Conservation (phyloP, 345 rosid genomes). For the Bruguiera sexangula region DNA sequence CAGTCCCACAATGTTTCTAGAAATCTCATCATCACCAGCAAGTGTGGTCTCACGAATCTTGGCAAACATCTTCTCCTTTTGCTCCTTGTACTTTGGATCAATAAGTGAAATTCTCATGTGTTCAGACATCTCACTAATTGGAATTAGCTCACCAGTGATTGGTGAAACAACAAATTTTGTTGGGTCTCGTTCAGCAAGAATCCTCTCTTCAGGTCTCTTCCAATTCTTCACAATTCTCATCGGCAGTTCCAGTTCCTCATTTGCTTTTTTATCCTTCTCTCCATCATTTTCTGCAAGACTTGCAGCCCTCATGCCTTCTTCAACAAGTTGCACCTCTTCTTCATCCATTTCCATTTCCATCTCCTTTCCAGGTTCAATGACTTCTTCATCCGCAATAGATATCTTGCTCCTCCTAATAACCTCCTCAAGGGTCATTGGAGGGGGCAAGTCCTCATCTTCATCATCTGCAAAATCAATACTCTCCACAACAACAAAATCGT, state of each 20-base stretch:
- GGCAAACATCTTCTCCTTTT: constrained; percentile 91
- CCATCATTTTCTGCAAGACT: constrained; percentile 53
- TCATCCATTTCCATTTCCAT: constrained; percentile 96
- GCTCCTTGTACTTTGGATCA: constrained; percentile 93
- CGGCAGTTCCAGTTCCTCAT: constrained; percentile 67
- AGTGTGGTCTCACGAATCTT: constrained; percentile 90
- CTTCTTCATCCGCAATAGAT: constrained; percentile 57
- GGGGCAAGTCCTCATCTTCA: constrained; percentile 79
- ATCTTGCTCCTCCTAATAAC: constrained; percentile 78
- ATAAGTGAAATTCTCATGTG: constrained; percentile 87
- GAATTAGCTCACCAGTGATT: constrained; percentile 84
- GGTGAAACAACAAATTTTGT: constrained; percentile 77
- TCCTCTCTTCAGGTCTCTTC: constrained; percentile 94
- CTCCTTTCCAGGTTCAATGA: constrained; percentile 79
- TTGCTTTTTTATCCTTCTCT: constrained; percentile 31
- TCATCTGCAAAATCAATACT: constrained; percentile 80
- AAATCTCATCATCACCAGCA: constrained; percentile 89
- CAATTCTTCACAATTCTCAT: constrained; percentile 90
- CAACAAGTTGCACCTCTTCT: constrained; percentile 86
- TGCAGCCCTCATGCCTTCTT: constrained; percentile 79
- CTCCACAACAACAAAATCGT: constrained; percentile 85
- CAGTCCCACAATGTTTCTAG: constrained; percentile 81
- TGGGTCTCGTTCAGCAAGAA: constrained; percentile 75
- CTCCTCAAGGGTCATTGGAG: constrained; percentile 86
- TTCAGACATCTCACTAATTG: constrained; percentile 87